Percentiles rank a stretch among this genome's conserved stretches.
Evolutionary conservation across 805 yeast species (phyloP).

Genomic region (Candida endomychidarum): DNA sequence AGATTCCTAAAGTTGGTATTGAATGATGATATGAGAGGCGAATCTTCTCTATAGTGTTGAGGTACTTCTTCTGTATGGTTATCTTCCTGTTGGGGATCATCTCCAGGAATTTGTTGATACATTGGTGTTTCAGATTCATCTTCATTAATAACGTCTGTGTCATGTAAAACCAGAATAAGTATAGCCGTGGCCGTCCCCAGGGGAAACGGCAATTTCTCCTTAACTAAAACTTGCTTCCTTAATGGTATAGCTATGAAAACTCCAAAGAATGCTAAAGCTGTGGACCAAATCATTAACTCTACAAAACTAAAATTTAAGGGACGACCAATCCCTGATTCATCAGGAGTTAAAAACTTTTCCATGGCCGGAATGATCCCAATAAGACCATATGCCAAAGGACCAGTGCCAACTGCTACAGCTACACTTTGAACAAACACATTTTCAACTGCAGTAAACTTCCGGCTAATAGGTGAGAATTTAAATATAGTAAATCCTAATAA

Average conservation of each 20-base stretch:
- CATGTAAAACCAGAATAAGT: slow-evolving; percentile 81
- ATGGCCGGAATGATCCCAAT: slow-evolving; percentile 96
- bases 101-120: not conserved
- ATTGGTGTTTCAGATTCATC: not conserved
- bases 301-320: slow-evolving; percentile 33
- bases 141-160: slow-evolving; percentile 25
- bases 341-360: slow-evolving; percentile 77
- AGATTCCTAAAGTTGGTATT: slow-evolving; percentile 61
- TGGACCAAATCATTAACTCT: slow-evolving; percentile 76
- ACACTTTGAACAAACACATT: slow-evolving; percentile 89
- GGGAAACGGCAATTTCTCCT: slow-evolving; percentile 87
- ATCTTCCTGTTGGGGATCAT: slow-evolving; percentile 1
- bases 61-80: too few relatives aligned
- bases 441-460: slow-evolving; percentile 73
- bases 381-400: slow-evolving; percentile 92
- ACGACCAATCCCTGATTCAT: slow-evolving; percentile 67
- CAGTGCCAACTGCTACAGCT: slow-evolving; percentile 97
- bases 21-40: slow-evolving; percentile 27
- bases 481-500: slow-evolving; percentile 82
- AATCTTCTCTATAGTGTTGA: not conserved
- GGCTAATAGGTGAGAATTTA: slow-evolving; percentile 53
- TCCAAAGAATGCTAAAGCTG: slow-evolving; percentile 89
- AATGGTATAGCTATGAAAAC: slow-evolving; percentile 92
- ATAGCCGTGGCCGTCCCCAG: slow-evolving; percentile 97
- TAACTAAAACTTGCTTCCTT: slow-evolving; percentile 81